Percentiles rank a stretch among this genome's conserved stretches.
Conservation (phyloP, 192 early-diverging fungal species). For the Entophlyctis luteolus region DNA sequence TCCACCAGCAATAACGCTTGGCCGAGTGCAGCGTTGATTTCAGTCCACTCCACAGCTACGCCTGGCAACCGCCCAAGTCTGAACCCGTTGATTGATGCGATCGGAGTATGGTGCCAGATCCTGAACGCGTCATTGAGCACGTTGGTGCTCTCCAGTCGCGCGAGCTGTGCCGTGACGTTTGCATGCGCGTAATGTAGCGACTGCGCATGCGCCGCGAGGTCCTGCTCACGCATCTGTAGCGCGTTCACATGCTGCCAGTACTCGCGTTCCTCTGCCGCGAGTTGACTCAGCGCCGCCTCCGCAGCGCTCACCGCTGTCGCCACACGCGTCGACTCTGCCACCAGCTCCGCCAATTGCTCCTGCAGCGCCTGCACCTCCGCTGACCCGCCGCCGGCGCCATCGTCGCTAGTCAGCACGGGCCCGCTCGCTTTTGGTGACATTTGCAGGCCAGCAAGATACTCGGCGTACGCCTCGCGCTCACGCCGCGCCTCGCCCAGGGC, state of each 20-base stretch:
- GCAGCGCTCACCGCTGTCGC: conserved; percentile 6
- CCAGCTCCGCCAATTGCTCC: conserved; percentile 3
- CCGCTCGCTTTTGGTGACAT: background rate
- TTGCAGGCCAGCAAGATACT: conserved; percentile 43
- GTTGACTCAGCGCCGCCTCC: conserved; percentile 41
- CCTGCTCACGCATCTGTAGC: conserved; percentile 58
- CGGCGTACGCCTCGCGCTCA: conserved; percentile 74
- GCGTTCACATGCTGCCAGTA: conserved; percentile 73
- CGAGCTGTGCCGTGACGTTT: conserved; percentile 70
- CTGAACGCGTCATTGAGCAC: conserved; percentile 94
- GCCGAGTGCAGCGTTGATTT: conserved; percentile 96
- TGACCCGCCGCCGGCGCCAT: background rate
- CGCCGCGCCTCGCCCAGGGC: conserved; percentile 63
- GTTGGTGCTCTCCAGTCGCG: conserved; percentile 83
- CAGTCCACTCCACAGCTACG: conserved; percentile 83
- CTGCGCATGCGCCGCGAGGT: conserved; percentile 72
- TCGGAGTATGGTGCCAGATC: conserved; percentile 77
- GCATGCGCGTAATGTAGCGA: conserved; percentile 75
- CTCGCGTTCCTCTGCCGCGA: conserved; percentile 50
- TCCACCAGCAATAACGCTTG: conserved; percentile 81
- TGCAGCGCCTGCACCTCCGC: background rate
- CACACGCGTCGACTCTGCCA: background rate
- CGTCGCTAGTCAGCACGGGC: background rate
- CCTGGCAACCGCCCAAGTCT: conserved; percentile 75
- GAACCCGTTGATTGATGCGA: conserved; percentile 93